Percentiles rank a stretch among this genome's conserved stretches.
These are phyloP conservation scores for Cystofilobasidium capitatum DNA, from an alignment of 768 basidiomycete genomes.

Conservation along the genomic window DNA sequence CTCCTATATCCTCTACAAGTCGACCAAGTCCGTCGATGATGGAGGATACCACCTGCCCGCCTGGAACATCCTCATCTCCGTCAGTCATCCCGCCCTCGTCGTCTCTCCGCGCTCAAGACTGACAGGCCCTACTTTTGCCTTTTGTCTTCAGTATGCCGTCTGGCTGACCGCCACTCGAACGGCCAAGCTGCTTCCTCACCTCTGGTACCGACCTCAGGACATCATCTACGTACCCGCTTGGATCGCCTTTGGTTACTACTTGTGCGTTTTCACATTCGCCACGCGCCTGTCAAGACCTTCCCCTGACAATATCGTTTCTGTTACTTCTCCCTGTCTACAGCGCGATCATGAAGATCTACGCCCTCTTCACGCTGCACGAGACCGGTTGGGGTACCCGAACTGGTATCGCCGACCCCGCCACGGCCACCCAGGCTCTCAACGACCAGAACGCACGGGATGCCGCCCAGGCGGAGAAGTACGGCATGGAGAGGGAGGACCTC, in stretches of 20 bases:
- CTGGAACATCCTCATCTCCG: slow-evolving; percentile 47
- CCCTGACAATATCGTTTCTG: neutral
- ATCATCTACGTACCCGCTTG: slow-evolving; percentile 76
- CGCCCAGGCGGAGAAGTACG: slow-evolving; percentile 33
- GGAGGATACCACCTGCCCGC: slow-evolving; percentile 73
- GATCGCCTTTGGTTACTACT: slow-evolving; percentile 86
- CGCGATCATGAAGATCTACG: slow-evolving; percentile 88
- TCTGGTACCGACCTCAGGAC: slow-evolving; percentile 65
- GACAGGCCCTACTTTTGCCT: too few relatives aligned
- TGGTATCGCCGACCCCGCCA: slow-evolving; percentile 64
- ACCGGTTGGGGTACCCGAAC: slow-evolving; percentile 95
- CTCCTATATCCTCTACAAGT: slow-evolving; percentile 65
- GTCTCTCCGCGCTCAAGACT: neutral
- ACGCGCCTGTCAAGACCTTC: neutral
- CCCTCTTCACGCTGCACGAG: slow-evolving; percentile 81
- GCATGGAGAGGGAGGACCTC: slow-evolving; percentile 33
- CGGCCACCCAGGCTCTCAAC: neutral
- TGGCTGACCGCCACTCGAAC: slow-evolving; percentile 44
- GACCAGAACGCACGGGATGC: slow-evolving; percentile 29
- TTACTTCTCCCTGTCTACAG: slow-evolving; percentile 25
- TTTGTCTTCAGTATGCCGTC: slow-evolving; percentile 37
- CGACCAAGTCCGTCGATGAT: slow-evolving; percentile 54
- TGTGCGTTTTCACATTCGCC: slow-evolving; percentile 39
- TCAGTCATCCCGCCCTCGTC: slow-evolving; percentile 22
- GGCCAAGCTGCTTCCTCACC: slow-evolving; percentile 64